phyloP scores from a whole-genome alignment of 176 grass and related monocot species.

The Zoysia japonica region DNA sequence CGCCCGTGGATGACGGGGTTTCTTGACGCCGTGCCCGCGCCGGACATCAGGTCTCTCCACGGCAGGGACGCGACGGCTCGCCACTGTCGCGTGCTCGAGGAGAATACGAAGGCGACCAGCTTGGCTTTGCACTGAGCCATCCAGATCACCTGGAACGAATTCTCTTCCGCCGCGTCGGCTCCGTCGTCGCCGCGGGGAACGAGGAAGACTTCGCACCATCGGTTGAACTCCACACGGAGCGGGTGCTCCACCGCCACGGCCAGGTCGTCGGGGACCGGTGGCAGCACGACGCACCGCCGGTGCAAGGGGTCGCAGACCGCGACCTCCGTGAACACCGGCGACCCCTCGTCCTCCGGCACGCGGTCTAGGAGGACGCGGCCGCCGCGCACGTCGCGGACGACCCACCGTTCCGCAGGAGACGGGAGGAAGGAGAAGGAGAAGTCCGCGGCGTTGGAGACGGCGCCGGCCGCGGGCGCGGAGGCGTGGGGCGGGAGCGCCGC shows the following conservation, averaged over 20 bases:
- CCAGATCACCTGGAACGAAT: constrained; percentile 35
- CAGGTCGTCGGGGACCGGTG: constrained; percentile 29
- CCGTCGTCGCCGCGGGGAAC: background rate
- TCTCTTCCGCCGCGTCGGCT: constrained; percentile 10
- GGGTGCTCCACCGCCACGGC: constrained; percentile 43
- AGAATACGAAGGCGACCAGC: constrained; percentile 36
- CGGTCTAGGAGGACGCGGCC: constrained; percentile 50
- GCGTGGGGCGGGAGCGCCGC: constrained; percentile 33
- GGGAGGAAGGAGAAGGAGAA: constrained; percentile 53
- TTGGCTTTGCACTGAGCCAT: constrained; percentile 43
- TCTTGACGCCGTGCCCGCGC: background rate
- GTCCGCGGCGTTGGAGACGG: constrained; percentile 32
- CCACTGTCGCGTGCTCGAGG: constrained; percentile 26
- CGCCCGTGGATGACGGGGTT: constrained; percentile 12
- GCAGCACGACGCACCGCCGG: constrained; percentile 30
- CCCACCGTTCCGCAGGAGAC: constrained; percentile 15
- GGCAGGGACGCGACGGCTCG: constrained; percentile 12
- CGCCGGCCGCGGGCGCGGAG: constrained; percentile 12
- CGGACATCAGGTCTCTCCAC: constrained; percentile 11
- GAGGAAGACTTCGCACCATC: constrained; percentile 50
- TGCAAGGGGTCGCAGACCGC: constrained; percentile 49
- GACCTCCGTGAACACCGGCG: constrained; percentile 25
- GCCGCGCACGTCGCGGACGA: constrained; percentile 38
- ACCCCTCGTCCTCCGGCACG: background rate
- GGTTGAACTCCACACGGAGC: constrained; percentile 23